Base-by-base conservation (phyloP, 371 early-diverging fungal genomes). In the Circinella minor region DNA sequence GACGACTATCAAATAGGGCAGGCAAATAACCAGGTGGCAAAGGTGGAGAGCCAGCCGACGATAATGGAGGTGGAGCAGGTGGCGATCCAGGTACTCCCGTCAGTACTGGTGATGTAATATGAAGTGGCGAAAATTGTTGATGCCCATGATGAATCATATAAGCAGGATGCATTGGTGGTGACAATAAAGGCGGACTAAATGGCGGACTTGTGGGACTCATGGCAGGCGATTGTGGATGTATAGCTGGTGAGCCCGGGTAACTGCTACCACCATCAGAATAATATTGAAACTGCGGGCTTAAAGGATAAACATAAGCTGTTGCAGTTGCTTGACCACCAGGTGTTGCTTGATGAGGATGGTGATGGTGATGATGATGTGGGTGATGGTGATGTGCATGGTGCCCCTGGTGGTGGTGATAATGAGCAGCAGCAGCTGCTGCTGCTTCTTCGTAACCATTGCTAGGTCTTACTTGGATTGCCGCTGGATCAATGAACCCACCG, bases 141-240 rank as follows among this genome's bases (percentile, higher is more conserved):
- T 51, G 51, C 4, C 5, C 17, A 51, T 51, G 75, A 51, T 74
- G 78, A 48, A 77, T 47, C 37, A 83, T 73, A 67, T 76, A 78
- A 46, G 77, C 75, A 36, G 71, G 39, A 67, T 76, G 76, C 46
- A 70, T 67, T 9, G 77, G 77, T 14, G 77, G 80, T 37, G 79
- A 76, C 34, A 77, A 65, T 36, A 77, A 67, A 14, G 76, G 77
- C 47, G 81, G 81, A 64, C 80, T 79, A 55, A 81, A 81, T 14
- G 81, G 81, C 46, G 84, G 84, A 61, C 80, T 79, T 34, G 77
- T 78, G n/a, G 84, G 84, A 63, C 75, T 76, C 39, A 79, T 65
- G 17, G 76, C 80, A 18, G 81, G 81, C 13, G 81, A 81, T 65
- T 83, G 83, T 61, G 81, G 78, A 66, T 81, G 81, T 20, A 83